Conservation (phyloP, 2,329 filamentous ascomycete species). For the Pestalotiopsis sp. region DNA sequence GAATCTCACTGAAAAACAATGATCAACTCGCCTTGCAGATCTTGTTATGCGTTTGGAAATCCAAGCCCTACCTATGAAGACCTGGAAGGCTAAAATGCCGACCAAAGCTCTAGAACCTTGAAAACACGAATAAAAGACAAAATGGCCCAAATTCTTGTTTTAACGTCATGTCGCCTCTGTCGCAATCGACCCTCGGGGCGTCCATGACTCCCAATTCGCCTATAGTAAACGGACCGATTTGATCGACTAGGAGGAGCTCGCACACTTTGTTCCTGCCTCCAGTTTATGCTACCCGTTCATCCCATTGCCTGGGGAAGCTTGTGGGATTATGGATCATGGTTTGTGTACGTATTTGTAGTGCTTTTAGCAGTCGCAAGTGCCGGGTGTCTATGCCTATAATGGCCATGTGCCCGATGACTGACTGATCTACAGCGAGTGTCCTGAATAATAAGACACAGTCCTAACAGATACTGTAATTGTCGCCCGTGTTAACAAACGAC, state of each 20-base stretch:
- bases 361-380: not conserved
- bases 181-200: not conserved
- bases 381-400: not conserved
- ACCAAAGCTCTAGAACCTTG: not conserved
- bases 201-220: not conserved
- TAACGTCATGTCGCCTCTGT: not conserved
- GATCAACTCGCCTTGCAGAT: not conserved
- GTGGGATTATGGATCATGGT: not conserved
- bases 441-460: not conserved
- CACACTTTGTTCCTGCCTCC: not conserved
- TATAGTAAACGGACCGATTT: not conserved
- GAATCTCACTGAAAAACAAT: not conserved
- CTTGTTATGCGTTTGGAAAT: not conserved
- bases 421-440: not conserved
- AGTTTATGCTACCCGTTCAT: not conserved
- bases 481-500: not conserved
- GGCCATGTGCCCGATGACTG: not conserved
- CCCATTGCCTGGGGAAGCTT: not conserved
- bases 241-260: not conserved
- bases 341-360: not conserved
- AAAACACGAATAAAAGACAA: not conserved
- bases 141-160: not conserved
- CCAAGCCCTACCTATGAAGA: not conserved
- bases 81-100: not conserved
- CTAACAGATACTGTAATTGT: not conserved